Base-by-base conservation (phyloP, 768 basidiomycete species). In the Pisolithus microcarpus region DNA sequence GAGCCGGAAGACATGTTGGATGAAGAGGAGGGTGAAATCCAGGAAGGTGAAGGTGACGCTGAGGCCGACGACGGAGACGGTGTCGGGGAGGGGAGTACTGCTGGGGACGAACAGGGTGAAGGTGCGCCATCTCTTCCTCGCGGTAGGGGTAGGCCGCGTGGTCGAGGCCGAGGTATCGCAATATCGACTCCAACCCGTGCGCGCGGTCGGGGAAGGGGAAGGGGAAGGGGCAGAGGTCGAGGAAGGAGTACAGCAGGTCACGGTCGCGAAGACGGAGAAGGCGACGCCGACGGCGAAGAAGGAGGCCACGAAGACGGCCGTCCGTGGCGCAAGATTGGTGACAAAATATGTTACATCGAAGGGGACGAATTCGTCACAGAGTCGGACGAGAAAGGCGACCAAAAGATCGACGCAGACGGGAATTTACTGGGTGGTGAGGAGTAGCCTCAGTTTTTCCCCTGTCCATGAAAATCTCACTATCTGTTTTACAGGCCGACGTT, bases 351-450 rank as follows among this genome's bases (percentile, higher is more conserved):
- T 63, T 72, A 84, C 43, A 85, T 96, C 46, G 87, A 91, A 34
- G 86, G 87, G 42, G 95, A 98, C 64, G 95, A 97, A 70, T 84
- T 92, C 56, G 70, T 87, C 44, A 85, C 91, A 6, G 82, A 83
- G 1, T 79, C 91, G 43, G 87, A 97, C 61, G 76, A 81, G 48
- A 90, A 84, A 57, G 96, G 95, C 5, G 85, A 97, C 67, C 78
- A 83, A 53, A 99, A 99, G 73, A 87, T 99, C 21, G 94, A 97
- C 63, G 72, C 71, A 54, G 76, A 82, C 54, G 96, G 95, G 13
- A 84, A 84, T 56, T 65, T 98, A 24, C 77, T 91, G 7, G 94
- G 85, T 53, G 91, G 93, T 92, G 61, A 58, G 81, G 9, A 34
- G n/a, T n/a, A n/a, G 10, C 11, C 11, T 34, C 31, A 5, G 13